These are phyloP conservation scores for Aurifilum marmelostoma DNA, from an alignment of 2,329 filamentous ascomycete species.

Conservation along the genomic window DNA sequence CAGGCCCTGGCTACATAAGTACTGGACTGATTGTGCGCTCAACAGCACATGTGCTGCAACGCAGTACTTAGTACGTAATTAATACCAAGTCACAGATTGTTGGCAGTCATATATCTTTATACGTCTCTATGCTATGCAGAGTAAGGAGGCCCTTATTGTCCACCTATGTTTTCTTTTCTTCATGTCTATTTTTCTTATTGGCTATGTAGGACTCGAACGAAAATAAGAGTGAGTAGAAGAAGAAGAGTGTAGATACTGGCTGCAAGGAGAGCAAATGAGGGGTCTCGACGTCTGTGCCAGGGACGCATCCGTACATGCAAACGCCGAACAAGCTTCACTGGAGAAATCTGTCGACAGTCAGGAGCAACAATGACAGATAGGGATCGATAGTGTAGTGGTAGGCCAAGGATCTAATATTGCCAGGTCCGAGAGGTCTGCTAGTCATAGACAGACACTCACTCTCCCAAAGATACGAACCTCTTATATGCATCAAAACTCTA, in stretches of 20 bases:
- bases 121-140: no score
- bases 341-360: neutral
- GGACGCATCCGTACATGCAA: neutral
- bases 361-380: no score
- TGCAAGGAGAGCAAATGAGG: neutral
- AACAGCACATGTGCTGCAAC: no score
- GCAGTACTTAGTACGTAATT: no score
- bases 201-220: no score
- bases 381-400: no score
- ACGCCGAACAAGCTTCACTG: neutral
- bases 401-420: neutral
- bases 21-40: neutral
- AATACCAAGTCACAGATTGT: no score
- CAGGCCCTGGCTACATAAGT: neutral
- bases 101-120: no score
- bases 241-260: neutral
- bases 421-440: neutral
- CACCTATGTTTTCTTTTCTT: no score
- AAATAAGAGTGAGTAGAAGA: no score
- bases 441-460: neutral
- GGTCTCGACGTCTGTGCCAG: neutral
- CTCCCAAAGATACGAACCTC: neutral
- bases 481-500: conserved; percentile 61
- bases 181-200: no score
- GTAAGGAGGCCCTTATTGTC: no score